Percentiles rank a stretch among this genome's conserved stretches.
phyloP scores from a whole-genome alignment of 2,329 filamentous ascomycete genomes.

The Chrysoporthe puriensis region DNA sequence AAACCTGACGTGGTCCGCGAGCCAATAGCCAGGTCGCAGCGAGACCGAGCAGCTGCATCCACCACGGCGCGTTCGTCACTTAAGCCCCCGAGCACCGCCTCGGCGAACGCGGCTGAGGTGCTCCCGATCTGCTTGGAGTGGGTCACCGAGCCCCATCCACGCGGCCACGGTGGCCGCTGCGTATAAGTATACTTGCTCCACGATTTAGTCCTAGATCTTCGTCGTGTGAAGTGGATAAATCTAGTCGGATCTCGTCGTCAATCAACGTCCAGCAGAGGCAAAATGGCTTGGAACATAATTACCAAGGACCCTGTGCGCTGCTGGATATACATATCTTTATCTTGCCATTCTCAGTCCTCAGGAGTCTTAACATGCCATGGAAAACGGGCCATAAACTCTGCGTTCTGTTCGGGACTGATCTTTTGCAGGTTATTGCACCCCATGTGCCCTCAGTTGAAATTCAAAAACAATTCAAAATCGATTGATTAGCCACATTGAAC shows the following conservation, averaged over 20 bases:
- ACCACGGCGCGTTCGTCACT: no score
- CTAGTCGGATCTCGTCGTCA: neutral
- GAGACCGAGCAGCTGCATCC: no score
- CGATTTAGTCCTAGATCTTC: no score
- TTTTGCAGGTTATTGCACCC: neutral
- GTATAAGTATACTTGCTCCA: neutral
- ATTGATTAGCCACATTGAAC: neutral
- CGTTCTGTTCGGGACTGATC: neutral
- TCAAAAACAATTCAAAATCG: neutral
- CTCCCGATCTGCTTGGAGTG: no score
- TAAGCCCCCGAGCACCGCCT: no score
- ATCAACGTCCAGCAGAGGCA: neutral
- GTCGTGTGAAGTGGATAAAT: neutral
- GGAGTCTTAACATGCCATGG: neutral
- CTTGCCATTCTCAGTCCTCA: neutral
- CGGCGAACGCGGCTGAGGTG: no score
- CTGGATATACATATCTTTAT: neutral
- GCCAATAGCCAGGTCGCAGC: no score
- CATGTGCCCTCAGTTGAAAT: neutral
- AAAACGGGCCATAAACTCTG: neutral
- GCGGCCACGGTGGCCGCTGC: no score
- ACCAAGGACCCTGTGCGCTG: neutral
- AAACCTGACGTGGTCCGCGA: no score
- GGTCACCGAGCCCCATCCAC: no score
- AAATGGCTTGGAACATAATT: neutral